These are phyloP conservation scores for Heliamphora ciliata DNA, from an alignment of 179 eudicot genomes.

Conservation along the genomic window DNA sequence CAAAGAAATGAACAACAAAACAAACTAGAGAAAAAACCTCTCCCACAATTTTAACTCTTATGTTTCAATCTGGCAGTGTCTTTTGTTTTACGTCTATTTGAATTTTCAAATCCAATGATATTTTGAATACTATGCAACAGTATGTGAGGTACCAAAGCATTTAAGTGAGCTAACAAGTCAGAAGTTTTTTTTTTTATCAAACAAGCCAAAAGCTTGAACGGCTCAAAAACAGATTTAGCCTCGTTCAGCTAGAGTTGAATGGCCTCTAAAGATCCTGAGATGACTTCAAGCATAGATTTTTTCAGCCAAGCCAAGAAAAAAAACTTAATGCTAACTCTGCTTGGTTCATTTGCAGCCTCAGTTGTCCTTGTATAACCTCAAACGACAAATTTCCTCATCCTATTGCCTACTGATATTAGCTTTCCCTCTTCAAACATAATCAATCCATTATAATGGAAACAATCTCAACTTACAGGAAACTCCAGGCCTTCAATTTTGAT, in stretches of 20 bases:
- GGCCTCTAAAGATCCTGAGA: background rate
- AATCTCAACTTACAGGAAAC: too few species aligned
- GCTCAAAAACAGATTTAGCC: background rate
- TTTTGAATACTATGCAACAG: too few species aligned
- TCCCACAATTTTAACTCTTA: too few species aligned
- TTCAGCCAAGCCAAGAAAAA: background rate
- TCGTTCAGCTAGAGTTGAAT: background rate
- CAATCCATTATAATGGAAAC: background rate
- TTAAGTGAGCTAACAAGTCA: background rate
- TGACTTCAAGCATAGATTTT: background rate
- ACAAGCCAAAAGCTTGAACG: too few species aligned
- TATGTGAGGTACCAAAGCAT: background rate
- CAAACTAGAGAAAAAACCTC: background rate
- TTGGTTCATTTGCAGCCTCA: background rate
- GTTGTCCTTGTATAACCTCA: background rate
- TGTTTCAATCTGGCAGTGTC: too few species aligned
- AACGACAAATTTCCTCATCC: background rate
- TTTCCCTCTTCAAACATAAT: background rate
- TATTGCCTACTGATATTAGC: background rate
- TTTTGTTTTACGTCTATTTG: too few species aligned
- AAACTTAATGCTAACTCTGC: too few species aligned
- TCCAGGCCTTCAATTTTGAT: too few species aligned
- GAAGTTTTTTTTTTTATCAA: too few species aligned
- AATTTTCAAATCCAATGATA: too few species aligned
- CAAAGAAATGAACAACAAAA: background rate